Base-by-base conservation (phyloP, 352 stramenopile species). In the Albugo laibachii region DNA sequence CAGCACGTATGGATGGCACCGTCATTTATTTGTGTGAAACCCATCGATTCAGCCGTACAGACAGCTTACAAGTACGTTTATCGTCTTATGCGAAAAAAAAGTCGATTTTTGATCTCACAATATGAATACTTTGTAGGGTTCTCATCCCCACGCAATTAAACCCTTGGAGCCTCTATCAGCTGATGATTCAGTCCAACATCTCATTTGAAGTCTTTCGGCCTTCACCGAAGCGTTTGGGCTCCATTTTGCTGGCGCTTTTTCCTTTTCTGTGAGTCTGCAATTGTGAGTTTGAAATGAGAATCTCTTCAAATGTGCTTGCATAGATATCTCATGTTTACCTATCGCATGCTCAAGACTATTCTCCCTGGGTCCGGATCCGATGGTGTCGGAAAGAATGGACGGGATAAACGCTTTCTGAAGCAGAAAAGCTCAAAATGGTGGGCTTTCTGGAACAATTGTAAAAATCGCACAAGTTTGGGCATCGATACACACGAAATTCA, bases 261-360 rank as follows among this genome's bases (percentile, higher is more conserved):
- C 76, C 76, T 15, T 83, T 89, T 58, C 59, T 86, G 61, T 76
- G 62, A 36, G 55, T 55, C 18, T 41, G 34, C 13, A 43, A 43
- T 24, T 43, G 8, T 3, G 38, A 10, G 20, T 24, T 8, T 3
- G 8, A 43, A 15, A 2, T 16, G 16, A 14, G 13, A 27, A 42
- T 46, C 5, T 35, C 21, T 45, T 18, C 36, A 34, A 50, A 13
- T 43, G 12, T 45, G 24, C 0, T 8, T n/a, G 15, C 24, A 24
- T 21, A 80, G 65, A n/a, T 91, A 91, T 55, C 55, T 91, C 40
- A 75, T 66, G 6, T 61, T 91, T 34, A 91, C 74, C 11, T 91
- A 91, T 53, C 75, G 75, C 35, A 87, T 91, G 74, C 56, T 91
- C 15, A 61, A 68, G 14, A 60, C 65, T 0, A 74, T 89, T 50